Conservation (phyloP, 495 filamentous ascomycete genomes). For the Pseudoneurospora amorphoporcata region DNA sequence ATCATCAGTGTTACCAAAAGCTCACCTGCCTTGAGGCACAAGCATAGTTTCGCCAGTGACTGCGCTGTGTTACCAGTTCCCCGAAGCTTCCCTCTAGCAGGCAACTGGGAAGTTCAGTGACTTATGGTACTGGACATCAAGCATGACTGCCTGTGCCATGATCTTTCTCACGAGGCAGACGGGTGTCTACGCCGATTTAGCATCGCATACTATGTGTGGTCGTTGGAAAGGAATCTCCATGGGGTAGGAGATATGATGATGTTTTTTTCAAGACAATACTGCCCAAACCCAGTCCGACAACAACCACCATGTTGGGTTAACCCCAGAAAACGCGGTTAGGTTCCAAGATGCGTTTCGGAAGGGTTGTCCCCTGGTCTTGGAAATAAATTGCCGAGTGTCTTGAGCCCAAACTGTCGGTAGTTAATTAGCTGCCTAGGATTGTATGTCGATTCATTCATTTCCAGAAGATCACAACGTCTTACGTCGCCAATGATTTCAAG, state of each 20-base stretch:
- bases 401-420: not conserved
- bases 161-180: not conserved
- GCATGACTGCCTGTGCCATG: not conserved
- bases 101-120: not conserved
- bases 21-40: not conserved
- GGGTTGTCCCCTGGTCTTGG: not conserved
- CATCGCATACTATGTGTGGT: not conserved
- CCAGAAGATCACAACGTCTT: no score
- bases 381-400: not conserved
- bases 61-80: not conserved
- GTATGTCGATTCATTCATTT: not conserved
- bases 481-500: no score
- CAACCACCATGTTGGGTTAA: not conserved
- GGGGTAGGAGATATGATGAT: not conserved
- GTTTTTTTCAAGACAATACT: not conserved
- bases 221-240: not conserved
- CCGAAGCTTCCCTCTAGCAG: not conserved
- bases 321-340: not conserved
- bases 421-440: not conserved
- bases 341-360: not conserved
- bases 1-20: not conserved
- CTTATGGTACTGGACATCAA: not conserved
- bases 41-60: not conserved
- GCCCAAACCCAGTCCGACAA: not conserved
- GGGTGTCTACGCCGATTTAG: not conserved